phyloP scores from a whole-genome alignment of 2,329 filamentous ascomycete genomes.

The Emericellopsis cladophorae region DNA sequence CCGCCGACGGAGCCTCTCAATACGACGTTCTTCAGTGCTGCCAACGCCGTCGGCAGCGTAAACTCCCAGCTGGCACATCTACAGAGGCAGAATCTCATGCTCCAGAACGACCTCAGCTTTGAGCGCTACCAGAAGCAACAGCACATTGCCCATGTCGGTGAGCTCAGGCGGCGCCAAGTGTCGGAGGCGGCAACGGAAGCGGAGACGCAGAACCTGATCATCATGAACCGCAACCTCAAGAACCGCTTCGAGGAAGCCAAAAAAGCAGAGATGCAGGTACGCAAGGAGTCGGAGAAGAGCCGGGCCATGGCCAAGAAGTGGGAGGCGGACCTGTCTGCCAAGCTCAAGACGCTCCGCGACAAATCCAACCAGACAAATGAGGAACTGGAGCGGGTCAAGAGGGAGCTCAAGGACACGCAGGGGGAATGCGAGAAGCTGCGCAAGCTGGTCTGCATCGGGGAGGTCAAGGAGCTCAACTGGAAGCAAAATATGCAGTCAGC shows the following conservation, averaged over 20 bases:
- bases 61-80: slow-evolving; percentile 39
- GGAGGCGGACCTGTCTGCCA: slow-evolving; percentile 57
- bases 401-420: slow-evolving; percentile 43
- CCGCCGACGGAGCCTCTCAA: neutral
- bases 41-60: slow-evolving; percentile 16
- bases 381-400: slow-evolving; percentile 43
- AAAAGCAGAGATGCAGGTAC: slow-evolving; percentile 54
- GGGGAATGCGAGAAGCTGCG: slow-evolving; percentile 53
- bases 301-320: slow-evolving; percentile 65
- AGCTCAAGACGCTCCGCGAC: slow-evolving; percentile 53
- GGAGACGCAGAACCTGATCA: slow-evolving; percentile 69
- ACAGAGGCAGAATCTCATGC: slow-evolving; percentile 59
- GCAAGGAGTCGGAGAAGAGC: slow-evolving; percentile 60
- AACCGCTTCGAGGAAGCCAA: slow-evolving; percentile 63
- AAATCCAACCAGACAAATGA: slow-evolving; percentile 53
- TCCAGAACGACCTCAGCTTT: slow-evolving; percentile 73
- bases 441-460: slow-evolving; percentile 52
- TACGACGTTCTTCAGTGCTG: slow-evolving; percentile 8
- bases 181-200: slow-evolving; percentile 68
- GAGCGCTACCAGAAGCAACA: slow-evolving; percentile 77
- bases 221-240: slow-evolving; percentile 62
- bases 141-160: slow-evolving; percentile 70
- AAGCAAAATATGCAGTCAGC: slow-evolving; percentile 52
- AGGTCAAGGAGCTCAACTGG: slow-evolving; percentile 53
- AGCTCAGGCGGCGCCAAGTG: slow-evolving; percentile 62